Base-by-base conservation (phyloP, 1,284 basidiomycete genomes). In the Dichomitus squalens region DNA sequence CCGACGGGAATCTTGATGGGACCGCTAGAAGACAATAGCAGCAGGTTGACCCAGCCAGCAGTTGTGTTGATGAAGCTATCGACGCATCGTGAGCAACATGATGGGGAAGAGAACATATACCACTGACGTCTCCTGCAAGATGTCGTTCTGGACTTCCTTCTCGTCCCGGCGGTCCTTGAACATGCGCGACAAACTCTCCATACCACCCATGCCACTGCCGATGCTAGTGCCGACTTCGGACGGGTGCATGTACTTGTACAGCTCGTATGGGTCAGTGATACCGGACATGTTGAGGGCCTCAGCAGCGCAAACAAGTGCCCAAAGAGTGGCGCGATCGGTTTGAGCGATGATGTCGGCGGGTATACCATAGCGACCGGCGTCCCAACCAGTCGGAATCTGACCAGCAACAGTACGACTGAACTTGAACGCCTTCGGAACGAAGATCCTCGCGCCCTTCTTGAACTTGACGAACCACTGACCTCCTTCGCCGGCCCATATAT, bases 1-100 rank as follows among this genome's bases (percentile, higher is more conserved):
- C 97, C 96, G 61, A 99, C 97, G 47, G 96, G 96, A 66, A 98
- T 98, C 81, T 98, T 98, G 76, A 99, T 93, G 7, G 96, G 96
- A 57, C 96, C 96, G 66, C 90, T 92, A 2, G 96, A 96, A 1
- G 96, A 98, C 72, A 98, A 76, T 8, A 98, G 83, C 11, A 99
- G 81, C 43, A 99, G 75, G 76, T 99, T 98, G 71, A 98, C 84
- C 97, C 96, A 99, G 55, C 96, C 97, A 57, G 97, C 95, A 40
- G 94, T 95, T 2, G 95, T 96, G 76, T 97, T 97, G 80, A 97
- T 97, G 82, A 97, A 96, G 35, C 92, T 94, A 56, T 23, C 18
- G 3, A 53, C 25, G 46, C 23, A 31, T 1, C 2, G 49, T 74
- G 0, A 73, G 55, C 23, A 21, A 25, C 63, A 9, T 61, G 58